Evolutionary conservation across 2,329 filamentous ascomycete genomes (phyloP).

Genomic region (Daldinia eschscholtzii): DNA sequence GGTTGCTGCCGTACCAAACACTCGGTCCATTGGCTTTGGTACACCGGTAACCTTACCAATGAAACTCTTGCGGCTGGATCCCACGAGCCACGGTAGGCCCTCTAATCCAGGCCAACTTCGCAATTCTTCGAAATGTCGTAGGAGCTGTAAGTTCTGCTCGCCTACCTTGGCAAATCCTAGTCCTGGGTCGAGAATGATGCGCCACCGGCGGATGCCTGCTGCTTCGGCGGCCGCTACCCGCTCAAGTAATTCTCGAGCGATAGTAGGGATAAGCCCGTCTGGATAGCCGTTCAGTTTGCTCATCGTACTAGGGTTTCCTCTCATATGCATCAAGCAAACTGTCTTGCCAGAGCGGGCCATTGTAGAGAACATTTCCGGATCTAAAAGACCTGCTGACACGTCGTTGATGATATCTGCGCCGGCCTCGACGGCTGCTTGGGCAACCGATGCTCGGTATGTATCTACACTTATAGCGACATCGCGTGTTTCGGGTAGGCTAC

Average conservation of each 20-base stretch:
- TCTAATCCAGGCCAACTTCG: conserved; percentile 73
- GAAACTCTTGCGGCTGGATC: conserved; percentile 90
- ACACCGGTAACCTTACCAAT: conserved; percentile 86
- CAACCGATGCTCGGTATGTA: conserved; percentile 90
- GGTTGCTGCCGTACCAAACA: conserved; percentile 89
- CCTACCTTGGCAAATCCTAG: conserved; percentile 92
- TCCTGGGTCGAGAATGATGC: conserved; percentile 93
- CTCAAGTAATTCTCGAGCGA: conserved; percentile 75
- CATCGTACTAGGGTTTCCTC: conserved; percentile 89
- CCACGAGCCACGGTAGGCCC: conserved; percentile 88
- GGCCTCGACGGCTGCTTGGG: conserved; percentile 77
- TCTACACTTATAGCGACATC: conserved; percentile 86
- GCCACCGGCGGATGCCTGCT: conserved; percentile 90
- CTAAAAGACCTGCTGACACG: conserved; percentile 84
- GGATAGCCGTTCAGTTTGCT: conserved; percentile 76
- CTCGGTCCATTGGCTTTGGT: conserved; percentile 74
- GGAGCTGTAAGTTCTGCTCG: conserved; percentile 83
- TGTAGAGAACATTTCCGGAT: conserved; percentile 83
- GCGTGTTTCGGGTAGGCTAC: conserved; percentile 71
- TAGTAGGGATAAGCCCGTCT: conserved; percentile 72
- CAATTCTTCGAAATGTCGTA: conserved; percentile 75
- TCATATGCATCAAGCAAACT: conserved; percentile 92
- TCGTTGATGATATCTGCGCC: conserved; percentile 97
- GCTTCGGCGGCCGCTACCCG: conserved; percentile 80
- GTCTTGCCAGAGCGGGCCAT: conserved; percentile 83